Evolutionary conservation across 495 filamentous ascomycete genomes (phyloP), one percentile per base, ranked within the genome.

Genomic region (Penicillium psychrofluorescens): DNA sequence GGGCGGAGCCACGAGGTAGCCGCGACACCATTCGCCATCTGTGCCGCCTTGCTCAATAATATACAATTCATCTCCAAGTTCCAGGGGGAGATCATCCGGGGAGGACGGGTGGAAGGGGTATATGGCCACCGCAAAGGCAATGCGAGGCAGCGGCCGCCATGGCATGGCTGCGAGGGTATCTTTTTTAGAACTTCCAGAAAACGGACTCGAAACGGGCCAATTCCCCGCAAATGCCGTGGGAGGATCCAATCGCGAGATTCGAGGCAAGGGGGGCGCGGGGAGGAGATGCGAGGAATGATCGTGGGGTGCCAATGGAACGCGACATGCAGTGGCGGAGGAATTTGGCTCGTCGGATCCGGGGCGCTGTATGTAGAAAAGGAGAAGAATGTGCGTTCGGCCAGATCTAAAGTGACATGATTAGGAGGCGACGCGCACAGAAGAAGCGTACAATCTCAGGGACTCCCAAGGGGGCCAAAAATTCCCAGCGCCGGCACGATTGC

Each of bases 31-130:
- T 56, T 88, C 77, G 49, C 83, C 85, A 65, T 94, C 77, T 15
- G 62, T 65, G 4, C 90, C 90, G n/a, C 84, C 83, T 64, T 95
- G 88, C 68, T 98, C 92, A 58, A 98, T 95, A 44, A 98, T 95
- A 66, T 98, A 98, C 41, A 98, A 73, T 64, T 97, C 92, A 75
- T 98, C 92, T 58, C 92, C 92, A 27, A 98, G 83, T 65, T 98
- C 89, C 55, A 98, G 79, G 11, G 92, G 91, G n/a, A 98, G 81
- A 64, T 98, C 92, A 54, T 87, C 87, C 28, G 90, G 81, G 45
- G 80, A 84, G 29, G 85, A 83, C 38, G 92, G 85, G 45, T 82
- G 77, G 68, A 97, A 98, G 29, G 92, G 92, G 61, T 90, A 91
- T 48, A 82, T 86, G 62, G 90, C 91, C 62, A 98, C 85, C 49